phyloP scores from a whole-genome alignment of 257 asterid species.

The Pogostemon cablin region DNA sequence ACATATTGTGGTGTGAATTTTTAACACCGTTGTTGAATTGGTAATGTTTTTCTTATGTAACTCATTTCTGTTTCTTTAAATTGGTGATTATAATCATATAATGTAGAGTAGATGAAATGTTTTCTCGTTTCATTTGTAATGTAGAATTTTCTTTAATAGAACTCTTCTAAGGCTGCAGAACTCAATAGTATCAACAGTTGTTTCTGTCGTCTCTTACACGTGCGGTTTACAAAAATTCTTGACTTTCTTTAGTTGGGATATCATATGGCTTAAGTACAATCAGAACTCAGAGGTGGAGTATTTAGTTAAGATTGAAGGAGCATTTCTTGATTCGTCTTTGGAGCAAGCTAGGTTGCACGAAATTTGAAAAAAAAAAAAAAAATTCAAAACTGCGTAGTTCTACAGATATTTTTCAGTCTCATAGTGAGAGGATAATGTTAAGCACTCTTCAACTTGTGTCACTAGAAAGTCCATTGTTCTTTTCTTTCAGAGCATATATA shows the following conservation, averaged over 20 bases:
- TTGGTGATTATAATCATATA: not conserved
- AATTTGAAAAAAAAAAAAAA: too few relatives aligned
- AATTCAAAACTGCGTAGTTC: too few relatives aligned
- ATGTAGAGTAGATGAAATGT: not conserved
- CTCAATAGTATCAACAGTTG: not conserved
- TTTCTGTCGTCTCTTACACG: not conserved
- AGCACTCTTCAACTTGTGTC: not conserved
- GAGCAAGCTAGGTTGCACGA: too few relatives aligned
- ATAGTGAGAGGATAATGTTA: not conserved
- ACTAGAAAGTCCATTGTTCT: conserved; percentile 7
- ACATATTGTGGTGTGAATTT: conserved; percentile 6
- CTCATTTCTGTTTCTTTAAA: not conserved
- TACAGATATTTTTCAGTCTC: not conserved
- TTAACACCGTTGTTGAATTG: not conserved
- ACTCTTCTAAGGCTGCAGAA: conserved; percentile 1
- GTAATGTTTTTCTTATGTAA: too few relatives aligned
- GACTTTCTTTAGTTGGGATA: not conserved
- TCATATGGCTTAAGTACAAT: conserved; percentile 5
- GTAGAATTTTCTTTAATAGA: not conserved
- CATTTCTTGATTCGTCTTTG: too few relatives aligned
- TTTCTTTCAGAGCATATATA: not conserved
- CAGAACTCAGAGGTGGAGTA: not conserved
- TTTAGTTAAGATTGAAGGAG: too few relatives aligned
- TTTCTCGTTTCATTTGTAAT: too few relatives aligned
- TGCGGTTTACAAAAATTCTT: not conserved